Evolutionary conservation across 768 basidiomycete species (phyloP), one percentile per base, ranked within the genome.

Genomic region (Cystobasidium onofrii): DNA sequence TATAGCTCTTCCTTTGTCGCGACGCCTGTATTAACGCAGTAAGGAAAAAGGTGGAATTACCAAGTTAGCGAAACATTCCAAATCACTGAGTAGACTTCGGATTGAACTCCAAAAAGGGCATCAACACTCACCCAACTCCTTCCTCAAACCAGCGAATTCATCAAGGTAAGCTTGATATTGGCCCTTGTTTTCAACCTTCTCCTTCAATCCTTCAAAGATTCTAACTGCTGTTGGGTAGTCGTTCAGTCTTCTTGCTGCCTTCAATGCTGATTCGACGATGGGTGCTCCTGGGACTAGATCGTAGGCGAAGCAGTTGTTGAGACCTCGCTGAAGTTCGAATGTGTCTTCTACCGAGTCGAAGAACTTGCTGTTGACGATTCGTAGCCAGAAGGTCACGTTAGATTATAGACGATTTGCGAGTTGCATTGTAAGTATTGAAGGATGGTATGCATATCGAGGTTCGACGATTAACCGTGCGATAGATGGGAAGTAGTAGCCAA

Each of bases 221-320:
- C 96, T 86, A 73, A 99, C 92, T 50, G 95, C 94, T 46, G 96
- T 99, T 52, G 95, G 89, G 82, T 90, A 98, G 86, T 97, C 94
- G 83, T 99, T 89, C 75, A 96, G 92, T 77, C 93, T 87, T 76
- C 96, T 85, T 25, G 91, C 87, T 72, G 93, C 92, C 67, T 88
- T 87, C 75, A 94, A 84, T 31, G 92, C 92, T 76, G 91, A 90
- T 83, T 93, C 91, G 69, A 94, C 83, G 78, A 95, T 91, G 50
- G 66, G 66, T 57, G 91, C 86, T 0, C 90, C 86, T 3, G 92
- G 92, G 17, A 96, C 93, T 76, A 96, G 87, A 82, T 99, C 96
- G 82, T 98, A 95, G 1, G 96, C 91, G 81, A 99, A 99, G 84
- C 94, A 97, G 86, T 99, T 99, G 86, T 99, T 98, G 79, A 99